phyloP scores from a whole-genome alignment of 345 rosid species.

The Murraya koenigii region DNA sequence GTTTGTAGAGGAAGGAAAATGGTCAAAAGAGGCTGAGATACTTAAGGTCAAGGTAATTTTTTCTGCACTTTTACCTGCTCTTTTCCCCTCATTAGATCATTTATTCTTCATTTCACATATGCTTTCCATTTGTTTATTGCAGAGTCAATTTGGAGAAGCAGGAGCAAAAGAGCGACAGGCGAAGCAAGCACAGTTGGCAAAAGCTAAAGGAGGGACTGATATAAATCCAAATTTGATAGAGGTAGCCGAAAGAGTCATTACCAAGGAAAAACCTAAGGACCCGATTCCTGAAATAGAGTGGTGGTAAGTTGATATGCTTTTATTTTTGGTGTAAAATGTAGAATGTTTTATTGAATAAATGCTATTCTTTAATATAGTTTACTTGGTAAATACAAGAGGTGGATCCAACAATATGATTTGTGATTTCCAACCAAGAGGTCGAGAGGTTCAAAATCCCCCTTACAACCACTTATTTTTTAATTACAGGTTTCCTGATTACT shows the following conservation, averaged over 20 bases:
- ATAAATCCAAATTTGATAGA: slow-evolving; percentile 93
- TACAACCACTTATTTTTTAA: neutral
- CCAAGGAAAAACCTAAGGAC: slow-evolving; percentile 80
- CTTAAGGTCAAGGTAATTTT: slow-evolving; percentile 66
- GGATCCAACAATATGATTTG: neutral
- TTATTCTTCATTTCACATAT: too few species aligned
- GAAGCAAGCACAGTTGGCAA: slow-evolving; percentile 89
- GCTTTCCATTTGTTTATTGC: slow-evolving; percentile 9
- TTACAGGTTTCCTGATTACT: neutral
- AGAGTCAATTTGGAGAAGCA: slow-evolving; percentile 98
- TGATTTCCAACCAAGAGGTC: neutral
- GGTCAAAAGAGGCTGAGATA: slow-evolving; percentile 90
- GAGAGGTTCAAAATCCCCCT: neutral
- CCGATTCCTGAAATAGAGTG: slow-evolving; percentile 84
- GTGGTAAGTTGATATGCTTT: slow-evolving; percentile 63
- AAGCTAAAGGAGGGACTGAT: slow-evolving; percentile 75
- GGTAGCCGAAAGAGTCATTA: slow-evolving; percentile 72
- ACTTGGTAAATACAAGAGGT: neutral
- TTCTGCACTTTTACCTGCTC: neutral
- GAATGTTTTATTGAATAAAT: neutral
- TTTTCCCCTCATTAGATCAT: too few species aligned
- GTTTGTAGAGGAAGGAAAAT: slow-evolving; percentile 98
- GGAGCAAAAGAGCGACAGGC: slow-evolving; percentile 85
- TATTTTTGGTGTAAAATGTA: neutral
- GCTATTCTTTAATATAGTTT: neutral